Evolutionary conservation across 2,329 filamentous ascomycete species (phyloP).

Genomic region (Pseudogymnoascus sp.): DNA sequence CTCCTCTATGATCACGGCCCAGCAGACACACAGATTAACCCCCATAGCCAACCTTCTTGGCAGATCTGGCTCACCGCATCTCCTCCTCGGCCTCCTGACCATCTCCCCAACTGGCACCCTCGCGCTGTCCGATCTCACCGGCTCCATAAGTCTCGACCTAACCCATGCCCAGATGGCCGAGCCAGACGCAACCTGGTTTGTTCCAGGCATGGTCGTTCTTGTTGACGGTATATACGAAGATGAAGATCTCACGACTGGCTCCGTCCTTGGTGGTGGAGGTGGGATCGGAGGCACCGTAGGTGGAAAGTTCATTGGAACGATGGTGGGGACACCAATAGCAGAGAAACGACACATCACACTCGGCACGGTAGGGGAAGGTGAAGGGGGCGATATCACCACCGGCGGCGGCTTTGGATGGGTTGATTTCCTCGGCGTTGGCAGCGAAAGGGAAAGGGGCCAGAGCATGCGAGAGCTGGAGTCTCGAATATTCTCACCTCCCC

Average conservation of each 20-base stretch:
- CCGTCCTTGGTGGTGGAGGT: conserved; percentile 65
- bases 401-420: conserved; percentile 93
- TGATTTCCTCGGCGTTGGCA: conserved; percentile 88
- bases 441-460: conserved; percentile 72
- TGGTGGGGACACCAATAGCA: conserved; percentile 84
- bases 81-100: conserved; percentile 77
- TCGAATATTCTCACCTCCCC: conserved; percentile 30
- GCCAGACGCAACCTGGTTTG: conserved; percentile 83
- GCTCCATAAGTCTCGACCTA: conserved; percentile 79
- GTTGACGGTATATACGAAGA: conserved; percentile 97
- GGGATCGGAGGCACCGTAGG: conserved; percentile 87
- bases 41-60: conserved; percentile 72
- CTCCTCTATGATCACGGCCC: conserved; percentile 44
- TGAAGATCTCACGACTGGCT: conserved; percentile 66
- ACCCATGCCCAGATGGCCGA: conserved; percentile 75
- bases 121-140: conserved; percentile 78
- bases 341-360: conserved; percentile 77
- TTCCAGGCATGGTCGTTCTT: conserved; percentile 91
- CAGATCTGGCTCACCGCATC: conserved; percentile 74
- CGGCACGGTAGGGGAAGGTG: conserved; percentile 54
- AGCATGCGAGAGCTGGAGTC: conserved; percentile 58
- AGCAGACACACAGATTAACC: conserved; percentile 78
- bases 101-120: conserved; percentile 75
- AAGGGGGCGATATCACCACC: conserved; percentile 50
- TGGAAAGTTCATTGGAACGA: conserved; percentile 86